A percentile compares a stretch with the other conserved stretches of the same genome.
Conservation (phyloP, 805 yeast genomes). For the Kluyveromyces siamensis region DNA sequence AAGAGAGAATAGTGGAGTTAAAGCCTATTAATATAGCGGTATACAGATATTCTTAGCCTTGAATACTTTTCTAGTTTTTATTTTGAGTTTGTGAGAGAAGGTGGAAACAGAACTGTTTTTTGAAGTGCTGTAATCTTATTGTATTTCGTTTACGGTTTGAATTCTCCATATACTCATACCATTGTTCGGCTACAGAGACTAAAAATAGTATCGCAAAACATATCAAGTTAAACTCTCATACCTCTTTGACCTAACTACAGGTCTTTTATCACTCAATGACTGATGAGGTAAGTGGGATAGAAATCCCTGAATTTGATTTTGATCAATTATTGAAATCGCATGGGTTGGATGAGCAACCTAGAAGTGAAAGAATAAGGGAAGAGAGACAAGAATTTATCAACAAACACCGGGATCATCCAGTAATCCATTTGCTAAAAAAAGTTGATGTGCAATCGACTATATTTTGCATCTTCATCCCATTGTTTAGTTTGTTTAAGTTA, state of each 20-base stretch:
- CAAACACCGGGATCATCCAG: constrained; percentile 13
- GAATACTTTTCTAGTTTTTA: too few relatives aligned
- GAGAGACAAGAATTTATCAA: not conserved
- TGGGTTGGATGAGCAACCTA: not conserved
- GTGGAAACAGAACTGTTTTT: too few relatives aligned
- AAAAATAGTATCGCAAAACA: too few relatives aligned
- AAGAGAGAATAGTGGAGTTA: not conserved
- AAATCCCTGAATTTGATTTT: constrained; percentile 18
- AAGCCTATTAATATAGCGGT: not conserved
- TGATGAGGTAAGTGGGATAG: constrained; percentile 9
- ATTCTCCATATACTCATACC: too few relatives aligned
- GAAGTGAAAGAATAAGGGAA: not conserved
- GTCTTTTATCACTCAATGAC: not conserved
- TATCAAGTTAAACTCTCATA: too few relatives aligned
- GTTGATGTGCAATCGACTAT: constrained; percentile 16
- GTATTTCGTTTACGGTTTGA: too few relatives aligned
- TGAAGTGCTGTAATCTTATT: too few relatives aligned
- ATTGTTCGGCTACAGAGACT: too few relatives aligned
- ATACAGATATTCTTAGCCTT: too few relatives aligned
- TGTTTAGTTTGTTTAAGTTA: constrained; percentile 16
- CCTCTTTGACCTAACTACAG: too few relatives aligned
- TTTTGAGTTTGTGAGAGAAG: too few relatives aligned
- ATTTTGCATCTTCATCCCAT: constrained; percentile 16
- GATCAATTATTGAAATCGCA: constrained; percentile 8
- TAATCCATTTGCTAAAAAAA: constrained; percentile 19